Base-by-base conservation (phyloP, 306 rosid genomes). In the Coriaria nepalensis region DNA sequence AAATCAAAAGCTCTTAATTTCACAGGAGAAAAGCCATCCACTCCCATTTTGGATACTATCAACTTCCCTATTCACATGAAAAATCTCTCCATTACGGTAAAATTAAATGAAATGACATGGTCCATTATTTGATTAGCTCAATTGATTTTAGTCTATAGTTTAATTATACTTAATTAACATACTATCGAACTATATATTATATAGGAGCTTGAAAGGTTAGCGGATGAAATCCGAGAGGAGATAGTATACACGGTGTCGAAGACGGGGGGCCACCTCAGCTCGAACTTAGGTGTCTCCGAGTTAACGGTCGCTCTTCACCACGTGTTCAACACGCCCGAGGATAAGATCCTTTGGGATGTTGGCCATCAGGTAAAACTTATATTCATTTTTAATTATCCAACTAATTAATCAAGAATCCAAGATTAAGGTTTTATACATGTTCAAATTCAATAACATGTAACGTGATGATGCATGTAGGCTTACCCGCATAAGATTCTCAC, bases 261-360 rank as follows among this genome's bases (percentile, higher is more conserved):
- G 37, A 81, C 68, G 0, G 82, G 82, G 0, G 92, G 92, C 0
- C 92, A 81, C 52, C 49, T 81, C 37, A 77, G 92, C 45, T 74
- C 92, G n/a, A 81, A 85, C 72, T 59, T 81, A 0, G 92, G 85
- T 5, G 92, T 81, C 50, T 59, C 70, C 10, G 92, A 81, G 39
- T 57, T 81, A 14, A 74, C 92, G 0, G 82, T 81, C 2, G 92
- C 85, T 7, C 84, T 81, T 49, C 85, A 81, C 68, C 78, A 72
- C 53, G 80, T 81, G 0, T 77, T 81, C 59, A 56, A 48, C 61
- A 49, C 76, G 50, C 93, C 93, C 9, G 65, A 72, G 9, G 93
- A 81, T 43, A 81, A 77, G 60, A 72, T 81, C 50, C 40, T 81
- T 52, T 81, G 86, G 93, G 93, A 81, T 45, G 86, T 81, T 34